phyloP scores from a whole-genome alignment of 2,329 filamentous ascomycete genomes.

The Rutstroemia sp. region DNA sequence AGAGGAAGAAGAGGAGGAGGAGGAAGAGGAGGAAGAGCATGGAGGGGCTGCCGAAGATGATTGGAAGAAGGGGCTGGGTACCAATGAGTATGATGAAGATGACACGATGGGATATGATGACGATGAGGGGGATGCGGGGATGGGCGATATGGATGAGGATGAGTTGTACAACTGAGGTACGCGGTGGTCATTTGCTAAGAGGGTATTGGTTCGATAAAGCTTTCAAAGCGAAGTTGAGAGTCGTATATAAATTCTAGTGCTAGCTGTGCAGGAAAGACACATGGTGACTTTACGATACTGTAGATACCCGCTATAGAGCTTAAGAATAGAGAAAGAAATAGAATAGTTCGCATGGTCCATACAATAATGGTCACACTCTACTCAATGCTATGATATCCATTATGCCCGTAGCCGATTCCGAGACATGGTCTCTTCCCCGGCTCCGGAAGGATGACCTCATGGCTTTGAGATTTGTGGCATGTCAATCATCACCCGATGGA shows the following conservation, averaged over 20 bases:
- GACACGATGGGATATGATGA: neutral
- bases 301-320: too few species aligned
- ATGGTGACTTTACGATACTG: too few species aligned
- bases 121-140: neutral
- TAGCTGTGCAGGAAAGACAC: too few species aligned
- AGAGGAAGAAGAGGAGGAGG: neutral
- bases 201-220: neutral
- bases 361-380: too few species aligned
- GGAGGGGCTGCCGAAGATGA: neutral
- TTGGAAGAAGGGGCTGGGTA: neutral
- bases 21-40: neutral
- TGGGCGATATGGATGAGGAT: constrained; percentile 6
- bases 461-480: too few species aligned
- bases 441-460: too few species aligned
- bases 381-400: too few species aligned
- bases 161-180: neutral
- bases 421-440: too few species aligned
- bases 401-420: too few species aligned
- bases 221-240: neutral
- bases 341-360: too few species aligned
- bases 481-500: too few species aligned
- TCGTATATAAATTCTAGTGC: neutral
- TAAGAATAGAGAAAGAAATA: too few species aligned
- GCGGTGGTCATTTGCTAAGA: neutral
- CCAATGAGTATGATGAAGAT: neutral